Conservation (phyloP, 1,284 basidiomycete genomes). For the Vanrija pseudolonga region DNA sequence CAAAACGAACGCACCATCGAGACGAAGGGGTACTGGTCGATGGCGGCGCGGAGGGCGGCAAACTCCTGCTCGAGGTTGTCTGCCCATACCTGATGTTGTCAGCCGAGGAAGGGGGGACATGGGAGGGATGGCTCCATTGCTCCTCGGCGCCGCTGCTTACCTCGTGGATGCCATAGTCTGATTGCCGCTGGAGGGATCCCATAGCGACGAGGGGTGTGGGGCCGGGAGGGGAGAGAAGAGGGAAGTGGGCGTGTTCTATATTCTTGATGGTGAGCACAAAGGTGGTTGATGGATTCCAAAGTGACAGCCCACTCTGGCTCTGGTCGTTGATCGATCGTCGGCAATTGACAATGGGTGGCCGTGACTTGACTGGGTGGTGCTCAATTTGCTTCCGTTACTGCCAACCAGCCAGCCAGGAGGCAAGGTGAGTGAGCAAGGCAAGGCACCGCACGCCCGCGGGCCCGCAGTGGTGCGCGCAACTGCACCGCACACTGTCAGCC, state of each 20-base stretch:
- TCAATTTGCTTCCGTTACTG: not conserved
- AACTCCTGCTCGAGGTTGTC: slow-evolving; percentile 91
- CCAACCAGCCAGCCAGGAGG: too few relatives aligned
- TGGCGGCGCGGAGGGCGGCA: slow-evolving; percentile 74
- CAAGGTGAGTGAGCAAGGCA: too few relatives aligned
- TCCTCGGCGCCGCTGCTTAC: slow-evolving; percentile 18
- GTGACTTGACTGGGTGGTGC: not conserved
- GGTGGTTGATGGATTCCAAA: too few relatives aligned
- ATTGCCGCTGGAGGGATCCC: slow-evolving; percentile 24
- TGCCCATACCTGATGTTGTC: slow-evolving; percentile 68
- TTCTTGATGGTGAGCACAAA: too few relatives aligned
- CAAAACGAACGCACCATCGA: slow-evolving; percentile 73
- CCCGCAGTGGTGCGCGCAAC: not conserved
- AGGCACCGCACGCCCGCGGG: too few relatives aligned
- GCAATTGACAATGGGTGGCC: not conserved
- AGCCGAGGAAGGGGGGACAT: not conserved
- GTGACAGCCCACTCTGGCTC: too few relatives aligned
- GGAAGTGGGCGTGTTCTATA: not conserved
- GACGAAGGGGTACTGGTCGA: slow-evolving; percentile 89
- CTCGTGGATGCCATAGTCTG: slow-evolving; percentile 42
- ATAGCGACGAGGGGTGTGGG: slow-evolving; percentile 8
- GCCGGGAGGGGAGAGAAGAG: not conserved
- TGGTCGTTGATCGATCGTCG: not conserved
- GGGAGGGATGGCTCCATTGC: not conserved
- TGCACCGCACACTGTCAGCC: too few relatives aligned